Evolutionary conservation across 2,329 filamentous ascomycete species (phyloP), one percentile per base, ranked within the genome.

Genomic region (Sporothrix phasma): DNA sequence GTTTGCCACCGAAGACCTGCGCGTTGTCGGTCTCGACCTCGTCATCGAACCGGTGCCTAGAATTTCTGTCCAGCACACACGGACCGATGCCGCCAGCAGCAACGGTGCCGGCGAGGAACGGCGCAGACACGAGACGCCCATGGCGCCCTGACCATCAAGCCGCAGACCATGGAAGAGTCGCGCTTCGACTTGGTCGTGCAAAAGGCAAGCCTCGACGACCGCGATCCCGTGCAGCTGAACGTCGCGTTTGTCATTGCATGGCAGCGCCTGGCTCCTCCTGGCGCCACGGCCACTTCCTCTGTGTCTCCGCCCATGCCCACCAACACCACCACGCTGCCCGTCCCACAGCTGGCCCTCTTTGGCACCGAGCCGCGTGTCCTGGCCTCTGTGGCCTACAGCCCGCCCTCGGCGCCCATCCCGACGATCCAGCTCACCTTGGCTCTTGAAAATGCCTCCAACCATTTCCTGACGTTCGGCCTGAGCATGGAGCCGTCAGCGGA

Each of bases 391-490:
- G 76, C 80, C 3, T 80, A 83, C 68, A 73, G 22, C 70, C 31
- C 31, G 17, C 49, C 29, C 3, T n/a, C 51, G 2, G 39, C 34
- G 7, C 17, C 22, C 1, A 34, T 45, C 3, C 37, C n/a, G 22
- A 63, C 19, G 13, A 51, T 68, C 31, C 31, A 73, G 68, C 73
- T 86, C 15, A 76, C 81, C 47, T 73, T 84, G 72, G 90, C 86
- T 3, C 85, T 99, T 64, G 94, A 99, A 76, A 99, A 99, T 73
- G 89, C 92, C 0, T 97, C 93, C 0, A 88, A 87, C 73, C 94
- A 99, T 74, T 95, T 96, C 75, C 83, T 99, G 59, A 96, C 92
- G 0, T 99, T 99, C 76, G 92, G 90, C 34, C 75, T 97, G 58
- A 86, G 81, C 29, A 96, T 99, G 92, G 93, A 99, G 69, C 89